A percentile compares a stretch with the other conserved stretches of the same genome.
Evolutionary conservation across 2,329 filamentous ascomycete species (phyloP).

Genomic region (Aspergillus brasiliensis): DNA sequence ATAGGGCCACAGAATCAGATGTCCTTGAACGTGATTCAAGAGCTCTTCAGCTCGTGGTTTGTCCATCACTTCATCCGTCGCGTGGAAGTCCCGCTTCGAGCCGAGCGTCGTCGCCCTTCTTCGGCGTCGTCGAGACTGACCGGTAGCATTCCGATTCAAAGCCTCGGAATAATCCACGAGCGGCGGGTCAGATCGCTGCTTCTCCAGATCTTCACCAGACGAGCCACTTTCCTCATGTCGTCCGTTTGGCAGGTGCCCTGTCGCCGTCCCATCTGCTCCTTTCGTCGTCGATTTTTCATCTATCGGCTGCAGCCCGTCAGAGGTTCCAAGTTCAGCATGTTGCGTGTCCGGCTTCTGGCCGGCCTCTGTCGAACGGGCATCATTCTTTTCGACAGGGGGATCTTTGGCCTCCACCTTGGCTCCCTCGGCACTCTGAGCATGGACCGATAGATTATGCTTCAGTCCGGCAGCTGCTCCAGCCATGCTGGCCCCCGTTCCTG

Average conservation of each 20-base stretch:
- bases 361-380: conserved; percentile 35
- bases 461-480: conserved; percentile 25
- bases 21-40: conserved; percentile 79
- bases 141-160: conserved; percentile 40
- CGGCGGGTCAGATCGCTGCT: conserved; percentile 31
- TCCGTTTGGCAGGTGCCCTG: conserved; percentile 27
- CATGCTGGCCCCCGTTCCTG: conserved; percentile 33
- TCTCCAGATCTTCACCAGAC: conserved; percentile 34
- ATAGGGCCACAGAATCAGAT: conserved; percentile 90
- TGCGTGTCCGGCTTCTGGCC: conserved; percentile 37
- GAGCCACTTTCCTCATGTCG: conserved; percentile 28
- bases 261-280: conserved; percentile 28
- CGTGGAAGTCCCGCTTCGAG: conserved; percentile 51
- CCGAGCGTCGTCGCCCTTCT: conserved; percentile 49
- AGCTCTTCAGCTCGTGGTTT: conserved; percentile 78
- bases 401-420: conserved; percentile 26
- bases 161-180: conserved; percentile 45
- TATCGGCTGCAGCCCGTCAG: conserved; percentile 34
- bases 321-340: conserved; percentile 31
- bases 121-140: conserved; percentile 40
- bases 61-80: conserved; percentile 73
- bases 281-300: conserved; percentile 50
- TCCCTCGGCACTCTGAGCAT: conserved; percentile 34
- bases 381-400: conserved; percentile 38
- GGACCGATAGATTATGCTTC: conserved; percentile 27